Base-by-base conservation (phyloP, 345 rosid genomes). In the Cardiospermum halicacabum region DNA sequence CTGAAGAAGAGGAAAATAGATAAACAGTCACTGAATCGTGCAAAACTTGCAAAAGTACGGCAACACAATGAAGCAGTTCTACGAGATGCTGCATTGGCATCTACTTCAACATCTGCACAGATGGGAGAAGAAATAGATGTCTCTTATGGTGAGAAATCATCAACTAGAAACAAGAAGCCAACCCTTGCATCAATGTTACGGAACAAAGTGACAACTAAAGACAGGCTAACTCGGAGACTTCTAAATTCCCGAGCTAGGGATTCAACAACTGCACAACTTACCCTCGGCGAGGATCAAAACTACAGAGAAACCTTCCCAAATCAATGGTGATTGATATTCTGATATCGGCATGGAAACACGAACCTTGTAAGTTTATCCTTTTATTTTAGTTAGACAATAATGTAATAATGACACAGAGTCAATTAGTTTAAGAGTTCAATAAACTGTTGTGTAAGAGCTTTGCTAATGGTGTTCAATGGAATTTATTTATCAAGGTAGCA, bases 11-110 rank as follows among this genome's bases (percentile, higher is more conserved):
- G 85, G 67, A 80, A 79, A 70, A 68, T 72, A 67, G 87, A 85
- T 60, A 78, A 72, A 56, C 75, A 76, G 53, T 71, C 69, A 4
- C 50, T 75, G 68, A 80, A 77, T 66, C 85, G 87, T 47, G 92
- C 89, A 28, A 94, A 85, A 80, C 86, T 83, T 72, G 89, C 87
- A 11, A 87, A 79, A 77, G 63, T 89, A 34, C 81, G 83, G 53
- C 89, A 85, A 72, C 96, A 91, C 73, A 94, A 94, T 63, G 78
- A 77, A 43, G 81, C 85, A 49, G 89, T 94, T 65, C 72, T 94
- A 27, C 84, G 84, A 62, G 82, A 77, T 56, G 96, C 99, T 68
- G 93, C 95, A 31, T 28, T 87, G 69, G 86, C 92, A 63, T 88
- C 98, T 59, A 86, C 89, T 15, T 88, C 92, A 2, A 78, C 79